phyloP scores from a whole-genome alignment of 495 filamentous ascomycete genomes.

The Podospora appendiculata region DNA sequence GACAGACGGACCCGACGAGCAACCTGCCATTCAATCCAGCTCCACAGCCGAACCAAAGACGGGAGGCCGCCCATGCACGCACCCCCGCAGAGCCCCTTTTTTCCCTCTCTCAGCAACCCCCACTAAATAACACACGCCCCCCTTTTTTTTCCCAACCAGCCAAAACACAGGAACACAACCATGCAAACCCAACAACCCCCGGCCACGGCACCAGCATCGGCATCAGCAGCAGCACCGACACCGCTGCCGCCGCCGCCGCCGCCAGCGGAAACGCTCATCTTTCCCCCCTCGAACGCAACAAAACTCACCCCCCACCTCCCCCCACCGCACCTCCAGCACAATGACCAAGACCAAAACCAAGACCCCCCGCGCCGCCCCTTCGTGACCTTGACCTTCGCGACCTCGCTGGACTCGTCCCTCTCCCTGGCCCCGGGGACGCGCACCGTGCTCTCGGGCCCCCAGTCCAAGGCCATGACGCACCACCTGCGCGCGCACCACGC shows the following conservation, averaged over 20 bases:
- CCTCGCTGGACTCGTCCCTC: constrained; percentile 78
- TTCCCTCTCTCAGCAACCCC: too few species aligned
- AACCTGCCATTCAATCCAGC: too few species aligned
- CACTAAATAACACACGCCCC: too few species aligned
- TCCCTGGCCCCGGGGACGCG: constrained; percentile 66
- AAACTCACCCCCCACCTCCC: constrained; percentile 6
- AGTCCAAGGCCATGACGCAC: constrained; percentile 87
- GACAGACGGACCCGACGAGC: too few species aligned
- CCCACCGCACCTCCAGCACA: not conserved
- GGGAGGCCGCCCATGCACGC: too few species aligned
- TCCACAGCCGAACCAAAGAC: too few species aligned
- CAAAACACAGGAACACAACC: too few species aligned
- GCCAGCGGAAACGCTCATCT: not conserved
- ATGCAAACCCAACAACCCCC: too few species aligned
- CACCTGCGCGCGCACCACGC: constrained; percentile 75
- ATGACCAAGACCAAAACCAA: constrained; percentile 20
- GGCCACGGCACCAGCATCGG: not conserved
- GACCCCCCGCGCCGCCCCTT: constrained; percentile 15
- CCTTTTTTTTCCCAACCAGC: too few species aligned
- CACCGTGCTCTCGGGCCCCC: constrained; percentile 70
- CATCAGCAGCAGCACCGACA: too few species aligned
- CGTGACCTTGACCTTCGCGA: constrained; percentile 76
- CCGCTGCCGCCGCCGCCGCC: not conserved
- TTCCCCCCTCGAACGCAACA: not conserved
- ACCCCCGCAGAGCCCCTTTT: too few species aligned